Base-by-base conservation (phyloP, 139 green algal species). In the Zygnema cylindricum region DNA sequence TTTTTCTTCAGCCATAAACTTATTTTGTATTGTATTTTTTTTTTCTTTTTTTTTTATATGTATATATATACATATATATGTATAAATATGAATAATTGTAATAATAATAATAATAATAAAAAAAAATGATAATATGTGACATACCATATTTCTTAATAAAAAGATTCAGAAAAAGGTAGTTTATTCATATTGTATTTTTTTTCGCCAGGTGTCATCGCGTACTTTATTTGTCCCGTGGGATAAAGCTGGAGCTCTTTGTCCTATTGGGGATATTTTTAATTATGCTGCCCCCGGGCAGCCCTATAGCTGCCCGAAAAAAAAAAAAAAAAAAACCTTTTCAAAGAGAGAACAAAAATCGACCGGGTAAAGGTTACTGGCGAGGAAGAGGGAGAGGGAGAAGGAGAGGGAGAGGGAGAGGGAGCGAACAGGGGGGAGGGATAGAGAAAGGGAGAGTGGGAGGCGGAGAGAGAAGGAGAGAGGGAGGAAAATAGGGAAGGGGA, bases 261-360 rank as follows among this genome's bases (percentile, higher is more conserved):
- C 96, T 0, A 94, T 96, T 83, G 96, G 93, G 0, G 96, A 98
- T 90, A 84, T 98, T 21, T 94, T 96, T 91, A 98, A 98, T 92
- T 97, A 98, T 84, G 85, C 81, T 23, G 92, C 94, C 11, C 96
- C 95, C 2, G 69, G 93, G 43, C 36, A 92, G 32, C 95, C 95
- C 1, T 63, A n/a, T n/a, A n/a, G n/a, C n/a, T n/a, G n/a, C n/a
- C n/a, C n/a, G n/a, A n/a, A n/a, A n/a, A n/a, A n/a, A n/a, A n/a
- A n/a, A n/a, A n/a, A n/a, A n/a, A n/a, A n/a, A n/a, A n/a, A n/a
- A n/a, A n/a, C n/a, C n/a, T 63, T 63, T 16, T 63, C 49, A 63
- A 63, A 25, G 49, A 63, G 71, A 54, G 36, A 16, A 11, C 71
- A 16, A 79, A 25, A n/a, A 25, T 25, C 30, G 57, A 30, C 25